Conservation (phyloP, 2,329 filamentous ascomycete species). For the Lomentospora prolificans region DNA sequence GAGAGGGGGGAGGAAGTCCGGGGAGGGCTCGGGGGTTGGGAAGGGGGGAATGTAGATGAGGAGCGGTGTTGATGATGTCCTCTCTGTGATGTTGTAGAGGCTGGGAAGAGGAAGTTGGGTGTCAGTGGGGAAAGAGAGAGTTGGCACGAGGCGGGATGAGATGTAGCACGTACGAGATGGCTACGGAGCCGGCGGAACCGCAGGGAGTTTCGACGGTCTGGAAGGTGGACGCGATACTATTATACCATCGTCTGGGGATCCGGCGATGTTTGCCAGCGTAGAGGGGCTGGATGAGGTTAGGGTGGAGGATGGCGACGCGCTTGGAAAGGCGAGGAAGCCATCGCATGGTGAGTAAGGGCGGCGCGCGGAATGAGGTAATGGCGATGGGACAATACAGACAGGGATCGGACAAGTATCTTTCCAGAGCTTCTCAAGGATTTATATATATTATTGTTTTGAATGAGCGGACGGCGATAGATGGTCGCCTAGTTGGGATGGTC, state of each 20-base stretch:
- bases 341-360: not conserved
- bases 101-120: conserved; percentile 20
- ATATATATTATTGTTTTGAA: not conserved
- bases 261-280: not conserved
- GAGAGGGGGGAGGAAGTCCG: conserved; percentile 28
- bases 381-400: too few species aligned
- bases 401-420: too few species aligned
- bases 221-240: not conserved
- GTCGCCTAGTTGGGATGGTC: not conserved
- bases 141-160: not conserved
- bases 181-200: conserved; percentile 38
- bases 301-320: not conserved
- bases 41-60: conserved; percentile 46
- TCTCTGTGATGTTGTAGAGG: conserved; percentile 35
- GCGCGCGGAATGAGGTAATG: not conserved
- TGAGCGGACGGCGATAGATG: not conserved
- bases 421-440: not conserved
- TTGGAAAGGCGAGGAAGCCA: not conserved
- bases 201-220: conserved; percentile 30
- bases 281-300: not conserved
- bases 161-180: conserved; percentile 34
- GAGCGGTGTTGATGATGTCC: conserved; percentile 31
- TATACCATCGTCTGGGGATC: not conserved
- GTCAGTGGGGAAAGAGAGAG: not conserved
- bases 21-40: conserved; percentile 20